phyloP scores from a whole-genome alignment of 345 rosid genomes.

The Camelina sativa region DNA sequence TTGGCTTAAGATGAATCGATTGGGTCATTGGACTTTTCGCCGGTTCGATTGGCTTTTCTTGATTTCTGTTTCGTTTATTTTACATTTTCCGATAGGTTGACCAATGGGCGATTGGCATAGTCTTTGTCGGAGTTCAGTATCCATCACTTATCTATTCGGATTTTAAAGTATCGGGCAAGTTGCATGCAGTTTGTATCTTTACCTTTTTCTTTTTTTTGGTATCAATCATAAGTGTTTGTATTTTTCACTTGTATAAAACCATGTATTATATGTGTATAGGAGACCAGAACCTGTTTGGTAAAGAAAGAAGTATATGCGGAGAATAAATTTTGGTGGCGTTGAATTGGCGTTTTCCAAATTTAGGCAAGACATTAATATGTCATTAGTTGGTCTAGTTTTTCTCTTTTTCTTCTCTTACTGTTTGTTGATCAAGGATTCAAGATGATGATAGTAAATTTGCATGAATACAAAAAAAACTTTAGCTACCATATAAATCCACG shows the following conservation, averaged over 20 bases:
- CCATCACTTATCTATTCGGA: not conserved
- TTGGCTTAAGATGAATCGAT: constrained; percentile 29
- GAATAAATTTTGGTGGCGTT: not conserved
- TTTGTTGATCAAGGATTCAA: too few relatives aligned
- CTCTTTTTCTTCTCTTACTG: too few relatives aligned
- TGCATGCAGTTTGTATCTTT: not conserved
- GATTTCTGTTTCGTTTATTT: not conserved
- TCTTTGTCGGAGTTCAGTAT: constrained; percentile 20
- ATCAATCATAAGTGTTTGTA: too few relatives aligned
- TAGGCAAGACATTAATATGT: constrained; percentile 1
- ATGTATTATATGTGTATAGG: too few relatives aligned
- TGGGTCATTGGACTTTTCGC: constrained; percentile 39
- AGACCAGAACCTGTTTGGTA: not conserved
- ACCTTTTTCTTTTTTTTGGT: too few relatives aligned
- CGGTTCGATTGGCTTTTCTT: constrained; percentile 33
- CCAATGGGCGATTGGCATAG: not conserved
- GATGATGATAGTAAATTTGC: not conserved
- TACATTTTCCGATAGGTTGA: not conserved
- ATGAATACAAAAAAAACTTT: too few relatives aligned
- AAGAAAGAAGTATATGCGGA: not conserved
- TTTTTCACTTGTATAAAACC: too few relatives aligned
- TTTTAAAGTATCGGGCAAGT: not conserved
- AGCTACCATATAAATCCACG: too few relatives aligned
- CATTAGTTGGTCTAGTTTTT: too few relatives aligned
- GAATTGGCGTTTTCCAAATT: constrained; percentile 31